Base-by-base conservation (phyloP, 2,329 filamentous ascomycete species). In the Diplodia scrobiculata region DNA sequence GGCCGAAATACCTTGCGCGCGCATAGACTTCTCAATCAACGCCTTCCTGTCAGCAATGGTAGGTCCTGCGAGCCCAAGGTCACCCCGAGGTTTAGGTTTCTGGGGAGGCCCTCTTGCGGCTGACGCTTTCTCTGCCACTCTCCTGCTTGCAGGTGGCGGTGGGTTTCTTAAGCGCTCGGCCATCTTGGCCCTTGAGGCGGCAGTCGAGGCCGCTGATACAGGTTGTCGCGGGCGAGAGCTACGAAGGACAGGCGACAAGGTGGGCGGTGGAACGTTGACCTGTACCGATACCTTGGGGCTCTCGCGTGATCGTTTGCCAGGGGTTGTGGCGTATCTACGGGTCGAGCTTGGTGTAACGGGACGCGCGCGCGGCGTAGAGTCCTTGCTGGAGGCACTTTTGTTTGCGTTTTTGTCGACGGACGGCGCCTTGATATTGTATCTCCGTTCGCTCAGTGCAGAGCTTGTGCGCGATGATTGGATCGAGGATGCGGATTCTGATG, bases 401-500 rank as follows among this genome's bases (percentile, higher is more conserved):
- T 36, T 62, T 34, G 45, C 14, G 19, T 6, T 53, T n/a, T 50
- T 54, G 25, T 66, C 55, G 29, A 71, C 69, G 7, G 72, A 73
- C 21, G 75, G 73, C 21, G 75, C 76, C 9, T 69, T 70, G 58
- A 70, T 70, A 34, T 71, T 72, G 69, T 73, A 68, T 36, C 38
- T 66, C 10, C 65, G 67, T 3, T 53, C 50, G 11, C 68, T 67
- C 55, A 69, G 60, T 14, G 66, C 60, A 9, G 68, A 66, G 14
- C 72, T 72, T 58, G 73, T 73, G 51, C 71, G 75, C 5, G 72
- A 71, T 5, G 75, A 77, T 9, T 70, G 72, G n/a, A 69, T 74
- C 19, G 76, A 76, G 3, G 76, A 74, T 63, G 71, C 73, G 17
- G 74, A 75, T 48, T 77, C 75, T 64, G 76, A 78, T 4, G 72